phyloP scores from a whole-genome alignment of 2,329 filamentous ascomycete genomes.

The Ambrosiella cleistominuta region DNA sequence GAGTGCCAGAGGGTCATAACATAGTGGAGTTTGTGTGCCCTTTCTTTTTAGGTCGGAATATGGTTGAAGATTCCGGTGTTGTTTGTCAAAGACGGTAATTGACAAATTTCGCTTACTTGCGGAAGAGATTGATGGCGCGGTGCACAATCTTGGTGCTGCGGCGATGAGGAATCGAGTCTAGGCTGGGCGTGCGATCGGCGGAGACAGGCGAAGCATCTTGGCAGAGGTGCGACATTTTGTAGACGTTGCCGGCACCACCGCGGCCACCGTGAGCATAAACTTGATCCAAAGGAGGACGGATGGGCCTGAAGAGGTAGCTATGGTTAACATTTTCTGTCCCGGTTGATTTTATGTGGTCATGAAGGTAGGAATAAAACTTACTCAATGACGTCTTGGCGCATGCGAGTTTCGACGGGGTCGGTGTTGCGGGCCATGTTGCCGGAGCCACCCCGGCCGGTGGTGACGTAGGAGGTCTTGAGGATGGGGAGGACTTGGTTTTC shows the following conservation, averaged over 20 bases:
- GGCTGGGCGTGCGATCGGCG: slow-evolving; percentile 20
- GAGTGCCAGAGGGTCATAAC: not conserved
- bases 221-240: slow-evolving; percentile 24
- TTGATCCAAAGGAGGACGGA: slow-evolving; percentile 35
- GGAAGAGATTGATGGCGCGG: slow-evolving; percentile 10
- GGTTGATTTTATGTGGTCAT: slow-evolving; percentile 5
- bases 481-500: slow-evolving; percentile 64
- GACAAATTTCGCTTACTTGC: slow-evolving; percentile 2
- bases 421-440: slow-evolving; percentile 71
- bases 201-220: slow-evolving; percentile 13
- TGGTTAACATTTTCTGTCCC: slow-evolving; percentile 9
- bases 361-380: slow-evolving; percentile 22
- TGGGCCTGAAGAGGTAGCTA: slow-evolving; percentile 19
- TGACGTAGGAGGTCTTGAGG: slow-evolving; percentile 68
- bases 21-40: not conserved
- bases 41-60: not conserved
- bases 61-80: not conserved
- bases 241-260: slow-evolving; percentile 58
- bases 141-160: slow-evolving; percentile 23
- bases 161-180: slow-evolving; percentile 10
- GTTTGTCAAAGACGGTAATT: not conserved
- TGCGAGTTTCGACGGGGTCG: slow-evolving; percentile 55
- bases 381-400: slow-evolving; percentile 68
- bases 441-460: slow-evolving; percentile 72
- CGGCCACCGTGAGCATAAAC: slow-evolving; percentile 41